Percentiles rank a stretch among this genome's conserved stretches.
phyloP scores from a whole-genome alignment of 2,329 filamentous ascomycete genomes.

The Trichothecium sympodiale region DNA sequence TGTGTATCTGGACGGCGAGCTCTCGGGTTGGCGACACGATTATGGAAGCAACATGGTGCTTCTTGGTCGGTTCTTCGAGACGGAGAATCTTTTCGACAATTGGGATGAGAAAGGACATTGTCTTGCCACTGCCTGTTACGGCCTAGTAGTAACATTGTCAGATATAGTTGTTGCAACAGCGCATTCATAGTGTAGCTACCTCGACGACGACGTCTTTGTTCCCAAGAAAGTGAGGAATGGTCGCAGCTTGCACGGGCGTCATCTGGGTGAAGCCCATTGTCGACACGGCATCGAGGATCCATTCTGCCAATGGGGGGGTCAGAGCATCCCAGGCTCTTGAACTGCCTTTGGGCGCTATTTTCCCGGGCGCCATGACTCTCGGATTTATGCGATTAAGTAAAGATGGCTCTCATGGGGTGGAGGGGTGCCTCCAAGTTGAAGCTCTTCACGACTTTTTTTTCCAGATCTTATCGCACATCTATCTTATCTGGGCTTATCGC shows the following conservation, averaged over 20 bases:
- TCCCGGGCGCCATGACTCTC: slow-evolving; percentile 21
- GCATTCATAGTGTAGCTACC: slow-evolving; percentile 22
- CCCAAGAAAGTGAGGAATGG: slow-evolving; percentile 76
- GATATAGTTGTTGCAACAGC: too few species aligned
- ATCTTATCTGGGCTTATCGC: too few species aligned
- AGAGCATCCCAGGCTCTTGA: slow-evolving; percentile 33
- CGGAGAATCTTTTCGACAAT: slow-evolving; percentile 73
- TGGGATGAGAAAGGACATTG: slow-evolving; percentile 74
- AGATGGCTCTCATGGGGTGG: neutral
- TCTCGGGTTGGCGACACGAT: slow-evolving; percentile 87
- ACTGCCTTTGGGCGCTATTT: slow-evolving; percentile 28
- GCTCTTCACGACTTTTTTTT: slow-evolving; percentile 2
- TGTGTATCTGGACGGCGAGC: slow-evolving; percentile 80
- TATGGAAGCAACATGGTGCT: slow-evolving; percentile 81
- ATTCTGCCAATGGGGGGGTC: slow-evolving; percentile 37
- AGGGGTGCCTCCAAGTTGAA: neutral
- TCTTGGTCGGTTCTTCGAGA: slow-evolving; percentile 72
- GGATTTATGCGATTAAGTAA: neutral
- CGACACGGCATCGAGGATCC: slow-evolving; percentile 74
- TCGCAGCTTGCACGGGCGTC: slow-evolving; percentile 90
- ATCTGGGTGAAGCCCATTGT: slow-evolving; percentile 79
- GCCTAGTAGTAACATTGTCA: slow-evolving; percentile 33
- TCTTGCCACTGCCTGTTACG: slow-evolving; percentile 87
- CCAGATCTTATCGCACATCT: neutral
- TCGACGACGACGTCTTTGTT: slow-evolving; percentile 92